A percentile compares a stretch with the other conserved stretches of the same genome.
Evolutionary conservation across 257 asterid genomes (phyloP).

Genomic region (Solanum phureja): DNA sequence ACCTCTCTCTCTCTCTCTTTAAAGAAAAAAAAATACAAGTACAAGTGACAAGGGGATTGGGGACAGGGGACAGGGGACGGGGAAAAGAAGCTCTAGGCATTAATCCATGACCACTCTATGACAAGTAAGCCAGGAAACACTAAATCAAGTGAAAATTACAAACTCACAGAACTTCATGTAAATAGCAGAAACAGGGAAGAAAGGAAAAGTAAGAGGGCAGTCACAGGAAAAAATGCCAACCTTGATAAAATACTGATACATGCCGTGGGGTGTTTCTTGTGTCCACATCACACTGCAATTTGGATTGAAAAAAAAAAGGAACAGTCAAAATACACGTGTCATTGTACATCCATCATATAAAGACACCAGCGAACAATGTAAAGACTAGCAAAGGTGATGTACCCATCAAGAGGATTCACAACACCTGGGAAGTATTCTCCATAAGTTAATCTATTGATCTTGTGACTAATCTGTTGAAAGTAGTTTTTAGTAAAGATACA

Average conservation of each 20-base stretch:
- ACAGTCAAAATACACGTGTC: not conserved
- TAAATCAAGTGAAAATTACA: not conserved
- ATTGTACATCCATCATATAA: not conserved
- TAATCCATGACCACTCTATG: not conserved
- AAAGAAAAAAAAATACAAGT: not conserved
- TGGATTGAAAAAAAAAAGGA: slow-evolving; percentile 2
- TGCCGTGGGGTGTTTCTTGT: slow-evolving; percentile 71
- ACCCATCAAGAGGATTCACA: slow-evolving; percentile 97
- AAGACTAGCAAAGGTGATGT: slow-evolving; percentile 12
- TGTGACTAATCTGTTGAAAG: slow-evolving; percentile 70
- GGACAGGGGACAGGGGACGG: not conserved
- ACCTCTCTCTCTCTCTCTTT: not conserved
- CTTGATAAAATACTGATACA: slow-evolving; percentile 95
- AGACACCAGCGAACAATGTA: not conserved
- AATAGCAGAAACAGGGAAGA: not conserved
- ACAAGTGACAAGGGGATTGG: not conserved
- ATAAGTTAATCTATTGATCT: slow-evolving; percentile 71
- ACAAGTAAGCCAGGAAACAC: not conserved
- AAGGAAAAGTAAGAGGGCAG: not conserved
- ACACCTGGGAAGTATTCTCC: slow-evolving; percentile 96
- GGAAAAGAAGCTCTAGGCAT: not conserved
- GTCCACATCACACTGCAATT: slow-evolving; percentile 69
- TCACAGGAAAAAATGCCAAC: slow-evolving; percentile 21
- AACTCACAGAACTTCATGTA: not conserved
- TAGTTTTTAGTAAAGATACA: slow-evolving; percentile 8